These are phyloP conservation scores for Mrakia frigida DNA, from an alignment of 768 basidiomycete genomes.

Conservation along the genomic window DNA sequence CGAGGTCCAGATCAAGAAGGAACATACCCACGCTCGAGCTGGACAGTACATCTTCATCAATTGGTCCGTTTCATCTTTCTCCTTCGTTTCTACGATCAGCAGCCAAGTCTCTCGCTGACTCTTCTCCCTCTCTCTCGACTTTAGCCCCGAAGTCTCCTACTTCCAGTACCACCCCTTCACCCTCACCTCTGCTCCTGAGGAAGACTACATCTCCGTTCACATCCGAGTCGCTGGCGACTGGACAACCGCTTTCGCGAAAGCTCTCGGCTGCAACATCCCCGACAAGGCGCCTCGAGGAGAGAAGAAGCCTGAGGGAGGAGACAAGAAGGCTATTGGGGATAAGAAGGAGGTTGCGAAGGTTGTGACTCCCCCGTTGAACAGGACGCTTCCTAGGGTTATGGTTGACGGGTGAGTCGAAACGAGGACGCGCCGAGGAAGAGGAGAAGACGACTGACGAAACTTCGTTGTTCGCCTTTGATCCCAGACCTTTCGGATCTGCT, in stretches of 20 bases:
- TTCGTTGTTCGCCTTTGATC: background rate
- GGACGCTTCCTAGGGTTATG: conserved; percentile 83
- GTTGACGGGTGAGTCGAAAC: conserved; percentile 57
- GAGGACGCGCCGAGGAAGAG: too few species aligned
- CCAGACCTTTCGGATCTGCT: conserved; percentile 80
- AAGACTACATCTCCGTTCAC: conserved; percentile 90
- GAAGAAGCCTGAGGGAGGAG: conserved; percentile 3
- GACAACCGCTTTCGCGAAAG: conserved; percentile 59
- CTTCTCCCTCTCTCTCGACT: background rate
- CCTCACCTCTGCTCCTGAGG: conserved; percentile 89
- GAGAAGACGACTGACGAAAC: too few species aligned
- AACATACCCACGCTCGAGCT: conserved; percentile 71
- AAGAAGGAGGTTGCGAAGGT: conserved; percentile 42
- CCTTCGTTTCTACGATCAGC: background rate
- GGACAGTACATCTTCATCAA: conserved; percentile 90
- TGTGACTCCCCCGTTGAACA: conserved; percentile 59
- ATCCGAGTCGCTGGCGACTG: conserved; percentile 50
- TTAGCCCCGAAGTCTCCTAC: conserved; percentile 78
- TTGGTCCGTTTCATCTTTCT: conserved; percentile 16
- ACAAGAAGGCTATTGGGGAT: background rate
- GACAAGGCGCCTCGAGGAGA: conserved; percentile 8
- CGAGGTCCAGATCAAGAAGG: conserved; percentile 97
- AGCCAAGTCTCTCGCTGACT: background rate
- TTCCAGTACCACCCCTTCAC: conserved; percentile 99
- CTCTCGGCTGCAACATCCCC: conserved; percentile 80